Evolutionary conservation across 768 basidiomycete species (phyloP), one percentile per base, ranked within the genome.

Genomic region (Trametes punicea): DNA sequence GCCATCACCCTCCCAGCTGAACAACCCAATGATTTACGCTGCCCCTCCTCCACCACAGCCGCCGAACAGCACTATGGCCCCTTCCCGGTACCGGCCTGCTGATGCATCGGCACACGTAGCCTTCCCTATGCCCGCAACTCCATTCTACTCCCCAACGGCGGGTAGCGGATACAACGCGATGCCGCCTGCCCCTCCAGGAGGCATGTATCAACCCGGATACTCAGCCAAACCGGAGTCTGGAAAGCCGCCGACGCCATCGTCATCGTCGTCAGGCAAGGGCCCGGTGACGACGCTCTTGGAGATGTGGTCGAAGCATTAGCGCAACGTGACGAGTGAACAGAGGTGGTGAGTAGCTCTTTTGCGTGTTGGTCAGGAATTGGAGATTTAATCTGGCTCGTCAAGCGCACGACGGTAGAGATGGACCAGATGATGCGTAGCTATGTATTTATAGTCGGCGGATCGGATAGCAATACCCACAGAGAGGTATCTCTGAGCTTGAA

Each of bases 1-100:
- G 3, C 75, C 77, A 5, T 75, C 76, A 4, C 77, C 75, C 1
- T 71, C 75, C 0, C 77, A 76, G 53, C 62, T 73, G 4, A 76
- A 73, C 60, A 76, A 75, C 49, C 74, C 75, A 15, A 46, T 50
- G 18, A 72, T 74, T n/a, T 76, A 77, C 55, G 57, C 67, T 15
- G 70, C 72, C 4, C 73, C 73, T 4, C 71, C 72, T 11, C 68
- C 74, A 15, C 51, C 49, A 1, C 42, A 47, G 45, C 48, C 47
- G 10, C 15, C 26, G 15, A 13, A 11, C 16, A 21, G 15, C 15
- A 3, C 9, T 16, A 8, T 9, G 34, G 34, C 34, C 6, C 34
- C 13, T 8, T 23, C 20, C 4, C 52, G 26, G 1, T 36, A 38
- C 57, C 16, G 46, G 46, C 29, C 52, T 10, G n/a, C n/a, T n/a